Base-by-base conservation (phyloP, 2,329 filamentous ascomycete genomes). In the Pseudogymnoascus sp. region DNA sequence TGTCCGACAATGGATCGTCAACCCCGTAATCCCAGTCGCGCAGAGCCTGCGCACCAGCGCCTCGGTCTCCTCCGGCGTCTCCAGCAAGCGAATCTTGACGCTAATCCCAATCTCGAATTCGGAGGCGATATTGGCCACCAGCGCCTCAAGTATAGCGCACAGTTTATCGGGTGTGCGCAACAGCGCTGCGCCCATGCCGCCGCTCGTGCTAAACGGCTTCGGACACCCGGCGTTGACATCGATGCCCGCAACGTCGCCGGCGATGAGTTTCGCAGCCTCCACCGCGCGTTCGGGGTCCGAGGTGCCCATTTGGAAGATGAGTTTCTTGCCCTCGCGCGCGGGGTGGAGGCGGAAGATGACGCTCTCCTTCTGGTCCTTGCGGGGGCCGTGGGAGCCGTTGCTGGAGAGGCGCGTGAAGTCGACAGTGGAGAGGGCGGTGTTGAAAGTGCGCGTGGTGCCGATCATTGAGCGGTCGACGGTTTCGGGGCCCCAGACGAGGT, bases 181-280 rank as follows among this genome's bases (percentile, higher is more conserved):
- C 19, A 99, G 82, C 1, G 93, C 93, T 0, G 95, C 95, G 59
- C 95, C 95, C 95, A 99, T 99, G 59, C 95, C 95, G 65, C 92
- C 92, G 66, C 84, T 84, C 1, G 93, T 96, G 72, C 90, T 96
- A 76, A 99, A 99, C 0, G 93, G 90, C 76, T 99, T 99, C 0
- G 95, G 95, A 73, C 95, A 99, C n/a, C 95, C 95, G 0, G 95
- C 92, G 74, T 99, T 99, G 66, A 99, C 89, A 74, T 97, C 95
- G 69, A 99, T 97, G 65, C 95, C 95, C 0, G 88, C 87, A 2
- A 99, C 95, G 75, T 97, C 91, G 11, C 79, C 83, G 0, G 93
- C 95, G 19, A 99, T 88, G 14, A 97, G 78, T 62, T 86, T 86
- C 1, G 93, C 92, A 0, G 93, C 93, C 73, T 89, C 79, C 0